These are phyloP conservation scores for Colletotrichum sp. DNA, from an alignment of 2,329 filamentous ascomycete genomes.

Conservation along the genomic window DNA sequence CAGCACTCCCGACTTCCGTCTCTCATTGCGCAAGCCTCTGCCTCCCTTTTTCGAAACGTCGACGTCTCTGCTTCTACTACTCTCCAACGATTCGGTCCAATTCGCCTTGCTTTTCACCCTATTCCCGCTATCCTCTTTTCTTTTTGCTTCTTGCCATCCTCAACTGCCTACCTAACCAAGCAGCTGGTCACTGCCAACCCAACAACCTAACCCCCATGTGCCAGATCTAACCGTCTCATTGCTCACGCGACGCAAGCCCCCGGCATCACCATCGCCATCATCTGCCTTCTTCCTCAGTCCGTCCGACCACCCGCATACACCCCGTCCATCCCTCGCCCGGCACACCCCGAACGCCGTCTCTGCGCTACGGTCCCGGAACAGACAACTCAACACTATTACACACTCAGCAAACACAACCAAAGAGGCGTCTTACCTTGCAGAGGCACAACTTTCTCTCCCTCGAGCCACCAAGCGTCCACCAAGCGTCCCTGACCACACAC, in stretches of 20 bases:
- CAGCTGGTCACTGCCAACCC: neutral
- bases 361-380: slow-evolving; percentile 12
- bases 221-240: neutral
- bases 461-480: neutral
- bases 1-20: neutral
- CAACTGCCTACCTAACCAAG: neutral
- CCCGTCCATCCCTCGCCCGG: neutral
- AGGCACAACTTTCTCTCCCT: neutral
- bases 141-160: neutral
- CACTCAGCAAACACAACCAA: neutral
- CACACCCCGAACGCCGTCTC: slow-evolving; percentile 4
- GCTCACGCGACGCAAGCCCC: slow-evolving; percentile 14
- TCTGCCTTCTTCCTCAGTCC: slow-evolving; percentile 3
- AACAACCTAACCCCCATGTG: neutral
- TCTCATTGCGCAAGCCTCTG: neutral
- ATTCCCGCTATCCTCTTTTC: neutral
- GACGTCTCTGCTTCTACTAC: neutral
- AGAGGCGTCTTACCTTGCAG: neutral
- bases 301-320: slow-evolving; percentile 3
- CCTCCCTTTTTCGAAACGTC: slow-evolving; percentile 14
- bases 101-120: slow-evolving; percentile 3
- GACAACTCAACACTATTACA: neutral
- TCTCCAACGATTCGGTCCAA: neutral
- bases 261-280: slow-evolving; percentile 2
- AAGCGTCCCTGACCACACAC: neutral